Base-by-base conservation (phyloP, 2,329 filamentous ascomycete genomes). In the Clonostachys sp. region DNA sequence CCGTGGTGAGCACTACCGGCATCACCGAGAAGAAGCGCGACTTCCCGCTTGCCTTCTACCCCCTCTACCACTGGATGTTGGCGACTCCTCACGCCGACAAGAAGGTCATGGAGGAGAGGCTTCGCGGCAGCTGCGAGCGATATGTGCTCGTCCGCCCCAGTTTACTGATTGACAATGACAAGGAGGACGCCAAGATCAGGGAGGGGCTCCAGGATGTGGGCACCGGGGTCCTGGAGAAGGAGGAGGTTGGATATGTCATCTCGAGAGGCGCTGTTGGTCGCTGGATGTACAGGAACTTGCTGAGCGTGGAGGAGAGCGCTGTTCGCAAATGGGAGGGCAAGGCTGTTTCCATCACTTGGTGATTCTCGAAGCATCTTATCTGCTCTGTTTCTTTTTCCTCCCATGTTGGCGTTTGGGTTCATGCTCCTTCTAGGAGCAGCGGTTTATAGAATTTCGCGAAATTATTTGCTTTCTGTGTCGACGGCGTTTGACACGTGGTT, bases 31-130 rank as follows among this genome's bases (percentile, higher is more conserved):
- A 47, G 17, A 58, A 50, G 9, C 47, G 61, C 7, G 73, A 75
- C 51, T 57, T 71, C 41, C 71, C 71, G 2, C 42, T 70, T 13
- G 52, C 36, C 4, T 56, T 70, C 51, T 40, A 59, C n/a, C 71
- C 69, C 6, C 44, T 75, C 34, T 74, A 74, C 53, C 59, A 64
- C 34, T 53, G 57, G 49, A 40, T 69, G 45, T 56, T 74, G 9
- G 48, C 50, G 14, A 56, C 57, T 36, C 65, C 72, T 41, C 72
- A 73, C 56, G 56, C 38, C 9, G 73, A 75, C 50, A 77, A 75
- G 63, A 56, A 56, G 50, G 59, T 53, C 17, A 72, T 74, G 70
- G 73, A 75, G 55, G 42, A 47, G 20, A n/a, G 35, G 20, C 33
- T 65, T 8, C 41, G 24, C 13, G 52, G 24, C 7, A 49, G 44